These are phyloP conservation scores for Onygena corvina DNA, from an alignment of 2,329 filamentous ascomycete species.

Conservation along the genomic window DNA sequence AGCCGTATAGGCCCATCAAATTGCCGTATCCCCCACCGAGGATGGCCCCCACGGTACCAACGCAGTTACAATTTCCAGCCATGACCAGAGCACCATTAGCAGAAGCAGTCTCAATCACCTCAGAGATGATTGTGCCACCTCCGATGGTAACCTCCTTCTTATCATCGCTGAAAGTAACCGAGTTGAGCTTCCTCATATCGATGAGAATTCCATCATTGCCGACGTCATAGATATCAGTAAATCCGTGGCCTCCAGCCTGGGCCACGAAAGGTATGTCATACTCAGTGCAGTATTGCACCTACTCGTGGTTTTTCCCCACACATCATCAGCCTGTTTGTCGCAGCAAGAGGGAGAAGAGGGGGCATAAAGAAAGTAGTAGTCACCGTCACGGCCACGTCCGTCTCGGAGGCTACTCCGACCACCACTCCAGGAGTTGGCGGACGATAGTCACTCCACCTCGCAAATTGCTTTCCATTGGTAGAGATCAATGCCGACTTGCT, in stretches of 20 bases:
- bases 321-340: conserved; percentile 1
- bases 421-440: conserved; percentile 13
- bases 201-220: conserved; percentile 45
- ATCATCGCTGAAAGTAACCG: conserved; percentile 33
- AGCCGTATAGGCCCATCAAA: conserved; percentile 43
- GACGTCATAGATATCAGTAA: conserved; percentile 38
- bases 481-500: background rate
- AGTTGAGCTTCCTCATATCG: conserved; percentile 35
- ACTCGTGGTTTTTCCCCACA: conserved; percentile 9
- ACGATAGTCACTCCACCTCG: conserved; percentile 15
- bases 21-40: conserved; percentile 48
- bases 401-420: conserved; percentile 14
- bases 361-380: conserved; percentile 5
- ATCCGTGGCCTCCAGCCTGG: conserved; percentile 43
- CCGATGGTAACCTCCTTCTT: conserved; percentile 37
- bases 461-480: background rate
- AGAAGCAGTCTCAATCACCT: conserved; percentile 8
- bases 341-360: background rate
- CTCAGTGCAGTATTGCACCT: conserved; percentile 41
- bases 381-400: conserved; percentile 15
- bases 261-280: conserved; percentile 42
- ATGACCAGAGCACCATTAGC: background rate
- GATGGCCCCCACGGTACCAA: conserved; percentile 37
- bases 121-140: conserved; percentile 29
- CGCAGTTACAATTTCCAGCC: conserved; percentile 44